Evolutionary conservation across 805 yeast species (phyloP).

Genomic region (Ogataea zsoltii): DNA sequence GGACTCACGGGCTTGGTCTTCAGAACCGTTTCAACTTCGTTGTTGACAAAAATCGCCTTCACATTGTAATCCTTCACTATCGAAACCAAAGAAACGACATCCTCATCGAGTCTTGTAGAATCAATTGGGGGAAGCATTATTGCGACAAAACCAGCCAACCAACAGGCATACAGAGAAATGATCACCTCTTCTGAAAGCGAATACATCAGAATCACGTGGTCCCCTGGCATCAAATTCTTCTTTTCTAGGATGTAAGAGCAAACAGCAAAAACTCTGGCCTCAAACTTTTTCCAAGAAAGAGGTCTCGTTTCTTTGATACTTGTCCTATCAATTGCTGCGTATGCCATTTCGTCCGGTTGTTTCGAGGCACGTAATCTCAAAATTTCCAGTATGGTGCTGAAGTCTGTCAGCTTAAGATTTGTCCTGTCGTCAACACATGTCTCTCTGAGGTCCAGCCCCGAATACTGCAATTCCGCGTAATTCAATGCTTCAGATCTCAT

Average conservation of each 20-base stretch:
- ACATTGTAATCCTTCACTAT: slow-evolving; percentile 73
- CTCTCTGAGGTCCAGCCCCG: slow-evolving; percentile 78
- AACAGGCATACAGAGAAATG: slow-evolving; percentile 82
- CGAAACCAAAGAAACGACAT: slow-evolving; percentile 62
- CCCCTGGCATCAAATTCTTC: slow-evolving; percentile 63
- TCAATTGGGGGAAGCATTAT: slow-evolving; percentile 77
- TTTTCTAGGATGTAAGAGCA: slow-evolving; percentile 71
- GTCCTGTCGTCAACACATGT: slow-evolving; percentile 78
- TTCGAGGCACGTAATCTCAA: slow-evolving; percentile 74
- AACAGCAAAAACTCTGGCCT: slow-evolving; percentile 71
- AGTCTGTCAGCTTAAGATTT: slow-evolving; percentile 71
- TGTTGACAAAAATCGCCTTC: slow-evolving; percentile 71
- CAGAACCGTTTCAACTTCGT: slow-evolving; percentile 67
- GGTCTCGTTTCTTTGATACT: slow-evolving; percentile 51
- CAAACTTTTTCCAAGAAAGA: slow-evolving; percentile 81
- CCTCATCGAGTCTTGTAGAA: slow-evolving; percentile 60
- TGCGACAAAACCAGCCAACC: slow-evolving; percentile 75
- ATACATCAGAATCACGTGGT: slow-evolving; percentile 76
- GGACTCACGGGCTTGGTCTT: slow-evolving; percentile 67
- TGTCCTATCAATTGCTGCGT: slow-evolving; percentile 41
- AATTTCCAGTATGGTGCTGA: slow-evolving; percentile 67
- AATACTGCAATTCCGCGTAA: slow-evolving; percentile 71
- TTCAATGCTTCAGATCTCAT: slow-evolving; percentile 59
- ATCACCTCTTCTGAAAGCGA: slow-evolving; percentile 85
- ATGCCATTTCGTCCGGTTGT: slow-evolving; percentile 81